Evolutionary conservation across 2,329 filamentous ascomycete species (phyloP).

Genomic region (Rhinocladiella mackenziei): DNA sequence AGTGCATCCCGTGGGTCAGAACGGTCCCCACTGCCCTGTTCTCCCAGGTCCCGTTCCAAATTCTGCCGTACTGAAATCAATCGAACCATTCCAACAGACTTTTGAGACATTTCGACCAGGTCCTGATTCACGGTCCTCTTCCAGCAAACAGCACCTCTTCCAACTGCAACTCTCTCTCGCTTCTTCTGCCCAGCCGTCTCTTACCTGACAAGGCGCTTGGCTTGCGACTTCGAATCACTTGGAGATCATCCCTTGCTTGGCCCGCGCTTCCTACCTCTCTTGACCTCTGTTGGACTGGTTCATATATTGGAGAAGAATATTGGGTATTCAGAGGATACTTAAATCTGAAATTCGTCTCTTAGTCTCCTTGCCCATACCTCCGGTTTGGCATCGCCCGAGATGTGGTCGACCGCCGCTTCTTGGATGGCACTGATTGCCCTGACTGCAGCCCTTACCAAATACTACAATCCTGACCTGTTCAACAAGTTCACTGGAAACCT

Average conservation of each 20-base stretch:
- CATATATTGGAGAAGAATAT: background rate
- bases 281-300: background rate
- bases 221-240: conserved; percentile 5
- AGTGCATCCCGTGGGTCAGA: background rate
- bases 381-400: conserved; percentile 15
- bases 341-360: background rate
- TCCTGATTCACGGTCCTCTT: conserved; percentile 5
- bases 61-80: conserved; percentile 6
- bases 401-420: conserved; percentile 23
- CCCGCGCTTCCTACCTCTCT: conserved; percentile 12
- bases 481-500: conserved; percentile 14
- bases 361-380: background rate
- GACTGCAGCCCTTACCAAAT: conserved; percentile 18
- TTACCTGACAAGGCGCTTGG: conserved; percentile 14
- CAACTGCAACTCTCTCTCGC: background rate
- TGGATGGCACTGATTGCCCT: conserved; percentile 22
- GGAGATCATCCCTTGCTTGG: conserved; percentile 21
- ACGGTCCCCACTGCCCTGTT: background rate
- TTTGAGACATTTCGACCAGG: conserved; percentile 18
- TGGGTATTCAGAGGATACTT: background rate
- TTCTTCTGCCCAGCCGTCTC: conserved; percentile 1
- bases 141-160: background rate
- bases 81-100: conserved; percentile 11
- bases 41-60: conserved; percentile 12
- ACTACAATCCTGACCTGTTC: conserved; percentile 24